Evolutionary conservation across 805 yeast species (phyloP), one percentile per base, ranked within the genome.

Genomic region (Jamesozyma piceae): DNA sequence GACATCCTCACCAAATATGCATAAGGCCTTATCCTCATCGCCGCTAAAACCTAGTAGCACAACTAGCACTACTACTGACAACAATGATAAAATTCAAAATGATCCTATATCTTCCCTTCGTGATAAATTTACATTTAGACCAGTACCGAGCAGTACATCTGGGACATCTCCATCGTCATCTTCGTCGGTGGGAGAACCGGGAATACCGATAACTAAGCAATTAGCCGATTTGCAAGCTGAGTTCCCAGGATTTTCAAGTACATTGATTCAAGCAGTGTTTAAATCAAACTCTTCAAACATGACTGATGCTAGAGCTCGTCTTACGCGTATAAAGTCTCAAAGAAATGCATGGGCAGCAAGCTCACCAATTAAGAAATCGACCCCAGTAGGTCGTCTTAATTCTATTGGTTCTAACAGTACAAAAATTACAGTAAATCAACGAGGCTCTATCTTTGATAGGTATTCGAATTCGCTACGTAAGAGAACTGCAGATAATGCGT

Each of bases 101-200:
- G 35, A 35, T 40, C 18, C 32, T 15, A 36, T 36, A 2, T 24
- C 48, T n/a, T 37, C 44, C 37, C 52, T 73, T 38, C 55, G 69
- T 28, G 74, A 71, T 43, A 63, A 64, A 49, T 73, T 70, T 47
- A 63, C 73, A 1, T 74, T 68, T 45, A 65, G 57, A 54, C 47
- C 60, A 43, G 27, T 52, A 44, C 8, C 31, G 11, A 17, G 14
- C 10, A 31, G 21, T 31, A n/a, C 33, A 4, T 4, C 31, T 5
- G 17, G 11, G 4, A 19, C 6, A 5, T 13, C 18, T 3, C 14
- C 29, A 4, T 17, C 18, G 5, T 14, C 40, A 4, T 13, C 19
- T 5, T 24, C 28, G 11, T 24, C 28, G 6, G 6, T 24, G 11
- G 31, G 15, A 17, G 19, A 27, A 29, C 13, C 24, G 14, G 37